These are phyloP conservation scores for Rhinocladiella mackenziei DNA, from an alignment of 2,329 filamentous ascomycete genomes.

Conservation along the genomic window DNA sequence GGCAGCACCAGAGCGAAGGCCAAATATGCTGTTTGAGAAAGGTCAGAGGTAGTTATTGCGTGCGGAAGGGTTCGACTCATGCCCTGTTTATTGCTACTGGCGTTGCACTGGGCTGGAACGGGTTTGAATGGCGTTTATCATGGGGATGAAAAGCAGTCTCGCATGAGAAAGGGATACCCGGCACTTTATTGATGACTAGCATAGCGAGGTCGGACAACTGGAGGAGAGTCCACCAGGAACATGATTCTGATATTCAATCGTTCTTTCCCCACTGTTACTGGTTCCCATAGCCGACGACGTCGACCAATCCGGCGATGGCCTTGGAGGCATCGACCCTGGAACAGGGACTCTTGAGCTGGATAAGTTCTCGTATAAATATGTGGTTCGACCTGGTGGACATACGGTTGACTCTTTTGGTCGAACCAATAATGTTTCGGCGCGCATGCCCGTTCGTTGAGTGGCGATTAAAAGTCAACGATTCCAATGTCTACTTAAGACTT, in stretches of 20 bases:
- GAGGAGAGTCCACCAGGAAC: conserved; percentile 10
- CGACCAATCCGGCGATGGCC: no score
- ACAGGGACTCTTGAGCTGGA: no score
- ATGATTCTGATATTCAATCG: conserved; percentile 7
- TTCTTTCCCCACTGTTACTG: background rate
- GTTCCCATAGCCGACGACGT: no score
- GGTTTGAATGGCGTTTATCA: conserved; percentile 17
- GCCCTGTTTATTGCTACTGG: background rate
- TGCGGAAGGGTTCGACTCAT: conserved; percentile 3
- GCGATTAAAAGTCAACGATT: no score
- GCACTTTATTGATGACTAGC: conserved; percentile 21
- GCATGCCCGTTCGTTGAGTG: no score
- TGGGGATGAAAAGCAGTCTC: conserved; percentile 8
- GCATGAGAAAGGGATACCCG: conserved; percentile 17
- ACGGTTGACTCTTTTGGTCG: no score
- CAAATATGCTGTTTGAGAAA: conserved; percentile 78
- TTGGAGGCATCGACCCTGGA: no score
- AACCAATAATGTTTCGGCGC: no score
- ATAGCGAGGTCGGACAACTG: conserved; percentile 16
- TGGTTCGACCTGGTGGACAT: no score
- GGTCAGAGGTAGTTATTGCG: background rate
- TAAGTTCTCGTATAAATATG: no score
- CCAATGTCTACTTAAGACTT: no score
- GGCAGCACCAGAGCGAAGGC: conserved; percentile 95
- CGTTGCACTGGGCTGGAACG: conserved; percentile 5